Percentiles rank a stretch among this genome's conserved stretches.
Evolutionary conservation across 139 green algal genomes (phyloP).

Genomic region (Gonium pectorale): DNA sequence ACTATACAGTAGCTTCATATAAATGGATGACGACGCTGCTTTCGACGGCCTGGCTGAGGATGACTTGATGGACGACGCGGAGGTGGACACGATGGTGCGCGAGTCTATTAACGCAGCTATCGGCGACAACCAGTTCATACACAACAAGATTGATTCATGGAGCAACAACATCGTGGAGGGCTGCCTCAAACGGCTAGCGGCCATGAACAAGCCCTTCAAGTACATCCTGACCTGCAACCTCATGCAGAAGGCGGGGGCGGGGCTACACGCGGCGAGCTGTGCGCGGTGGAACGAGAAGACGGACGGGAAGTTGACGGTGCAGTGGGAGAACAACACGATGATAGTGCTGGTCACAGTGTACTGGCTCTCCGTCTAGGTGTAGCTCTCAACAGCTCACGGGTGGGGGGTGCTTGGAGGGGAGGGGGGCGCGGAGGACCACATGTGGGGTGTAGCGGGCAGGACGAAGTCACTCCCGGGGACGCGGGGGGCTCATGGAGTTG

Average conservation of each 20-base stretch:
- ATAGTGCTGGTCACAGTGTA: constrained; percentile 86
- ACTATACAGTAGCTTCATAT: no score
- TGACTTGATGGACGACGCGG: constrained; percentile 87
- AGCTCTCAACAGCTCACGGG: no score
- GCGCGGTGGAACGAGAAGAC: constrained; percentile 88
- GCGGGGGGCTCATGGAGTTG: no score
- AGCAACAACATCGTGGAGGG: constrained; percentile 82
- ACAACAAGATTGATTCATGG: constrained; percentile 82
- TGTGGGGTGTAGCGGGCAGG: no score
- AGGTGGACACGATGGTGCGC: constrained; percentile 86
- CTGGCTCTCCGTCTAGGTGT: constrained; percentile 67
- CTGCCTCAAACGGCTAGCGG: constrained; percentile 83
- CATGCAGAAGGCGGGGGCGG: constrained; percentile 78
- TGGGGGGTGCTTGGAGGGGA: no score
- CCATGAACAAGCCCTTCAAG: constrained; percentile 88
- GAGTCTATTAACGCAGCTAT: constrained; percentile 69
- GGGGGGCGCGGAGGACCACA: no score
- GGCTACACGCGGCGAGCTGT: constrained; percentile 77
- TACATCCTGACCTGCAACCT: constrained; percentile 82
- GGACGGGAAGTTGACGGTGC: constrained; percentile 86
- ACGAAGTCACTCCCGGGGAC: no score
- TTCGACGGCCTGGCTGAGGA: constrained; percentile 78
- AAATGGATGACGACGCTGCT: constrained; percentile 51
- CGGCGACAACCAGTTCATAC: constrained; percentile 78
- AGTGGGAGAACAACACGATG: constrained; percentile 88